Base-by-base conservation (phyloP, 768 basidiomycete species). In the Phylloporus sp. region DNA sequence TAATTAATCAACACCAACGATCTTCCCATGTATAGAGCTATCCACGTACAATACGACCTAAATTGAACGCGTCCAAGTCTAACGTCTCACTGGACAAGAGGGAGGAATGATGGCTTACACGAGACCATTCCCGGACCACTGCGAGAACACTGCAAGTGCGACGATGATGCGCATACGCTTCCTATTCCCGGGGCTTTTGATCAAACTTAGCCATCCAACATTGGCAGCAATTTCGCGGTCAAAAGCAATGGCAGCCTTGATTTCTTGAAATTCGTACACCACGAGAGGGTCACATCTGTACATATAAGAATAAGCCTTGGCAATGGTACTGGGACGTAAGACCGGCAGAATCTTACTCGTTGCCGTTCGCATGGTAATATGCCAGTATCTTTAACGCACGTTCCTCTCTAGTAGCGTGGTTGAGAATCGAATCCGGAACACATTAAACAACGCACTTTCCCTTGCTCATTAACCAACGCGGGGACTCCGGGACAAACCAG, bases 191-290 rank as follows among this genome's bases (percentile, higher is more conserved):
- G 66, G 68, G 11, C 70, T 77, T 61, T 67, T 75, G 63, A 82
- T 61, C 42, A 81, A 67, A 36, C 66, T 70, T 28, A 57, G 35
- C 77, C 75, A 83, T 20, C 76, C 76, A 18, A 77, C 66, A 32
- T 73, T 60, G 10, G 69, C 52, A 23, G 72, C 70, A n/a, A 73
- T 68, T 31, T 70, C 70, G 41, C 70, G 70, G 60, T 75, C 76
- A 39, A 77, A 68, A 4, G 66, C 69, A 49, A 81, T 71, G 6
- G 81, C 81, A 23, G 79, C 74, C 61, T 80, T 82, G 70, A 86
- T 86, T 66, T 85, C 84, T 56, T 79, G 74, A 56, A 80, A 83
- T 61, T 84, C 81, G 60, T 78, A 82, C 55, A 78, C 72, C 2
- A 84, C 80, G 2, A 82, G 73, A 2, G 82, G 47, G n/a, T 41